phyloP scores from a whole-genome alignment of 1,284 basidiomycete genomes.

The Pseudomicrostroma phylloplanum region DNA sequence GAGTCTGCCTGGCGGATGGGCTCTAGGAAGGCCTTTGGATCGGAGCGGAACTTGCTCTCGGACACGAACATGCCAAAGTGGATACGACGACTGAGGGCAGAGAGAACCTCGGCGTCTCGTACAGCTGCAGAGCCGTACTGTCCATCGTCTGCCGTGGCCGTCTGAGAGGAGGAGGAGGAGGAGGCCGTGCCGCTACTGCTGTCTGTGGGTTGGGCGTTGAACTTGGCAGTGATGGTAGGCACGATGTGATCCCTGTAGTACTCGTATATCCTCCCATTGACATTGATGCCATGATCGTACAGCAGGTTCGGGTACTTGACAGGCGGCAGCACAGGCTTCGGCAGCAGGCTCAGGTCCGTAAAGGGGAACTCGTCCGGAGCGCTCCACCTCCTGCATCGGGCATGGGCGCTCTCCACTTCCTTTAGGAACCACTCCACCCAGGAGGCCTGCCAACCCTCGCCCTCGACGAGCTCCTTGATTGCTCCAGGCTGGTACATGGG shows the following conservation, averaged over 20 bases:
- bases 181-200: neutral
- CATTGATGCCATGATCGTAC: conserved; percentile 75
- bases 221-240: conserved; percentile 65
- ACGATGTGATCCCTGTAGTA: conserved; percentile 80
- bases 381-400: conserved; percentile 29
- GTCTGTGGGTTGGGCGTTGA: conserved; percentile 15
- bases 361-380: conserved; percentile 93
- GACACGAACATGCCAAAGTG: conserved; percentile 99
- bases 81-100: conserved; percentile 87
- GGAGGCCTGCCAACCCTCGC: conserved; percentile 69
- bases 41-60: conserved; percentile 83
- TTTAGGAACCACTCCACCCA: conserved; percentile 97
- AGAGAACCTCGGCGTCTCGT: conserved; percentile 86
- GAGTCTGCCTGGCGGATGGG: conserved; percentile 78
- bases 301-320: conserved; percentile 72
- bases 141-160: conserved; percentile 71
- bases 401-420: conserved; percentile 85
- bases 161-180: too few species aligned
- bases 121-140: conserved; percentile 94
- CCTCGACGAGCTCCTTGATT: conserved; percentile 62
- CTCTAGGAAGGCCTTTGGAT: conserved; percentile 81
- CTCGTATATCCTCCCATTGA: conserved; percentile 75
- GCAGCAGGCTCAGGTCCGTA: conserved; percentile 66
- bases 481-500: conserved; percentile 75
- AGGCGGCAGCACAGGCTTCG: conserved; percentile 72